These are phyloP conservation scores for Monosporascus sp. DNA, from an alignment of 2,329 filamentous ascomycete species.

Conservation along the genomic window DNA sequence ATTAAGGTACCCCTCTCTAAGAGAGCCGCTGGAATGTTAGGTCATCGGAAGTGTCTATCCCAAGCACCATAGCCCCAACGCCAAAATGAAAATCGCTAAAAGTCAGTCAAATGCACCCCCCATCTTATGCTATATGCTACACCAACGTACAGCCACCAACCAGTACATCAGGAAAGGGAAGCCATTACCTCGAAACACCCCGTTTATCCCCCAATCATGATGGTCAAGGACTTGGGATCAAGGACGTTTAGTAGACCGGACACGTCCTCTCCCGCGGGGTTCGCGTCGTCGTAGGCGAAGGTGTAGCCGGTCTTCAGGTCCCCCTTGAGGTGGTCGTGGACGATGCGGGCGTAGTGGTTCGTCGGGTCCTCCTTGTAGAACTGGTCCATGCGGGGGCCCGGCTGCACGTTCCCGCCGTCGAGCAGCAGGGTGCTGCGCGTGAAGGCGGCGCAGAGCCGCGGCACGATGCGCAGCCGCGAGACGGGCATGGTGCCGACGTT, in stretches of 20 bases:
- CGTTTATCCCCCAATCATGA: not conserved
- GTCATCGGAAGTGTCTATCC: no score
- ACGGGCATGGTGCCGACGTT: conserved; percentile 3
- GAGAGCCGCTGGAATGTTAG: no score
- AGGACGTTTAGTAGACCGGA: not conserved
- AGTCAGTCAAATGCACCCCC: no score
- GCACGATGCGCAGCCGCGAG: conserved; percentile 11
- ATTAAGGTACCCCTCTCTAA: no score
- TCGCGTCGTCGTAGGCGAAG: conserved; percentile 51
- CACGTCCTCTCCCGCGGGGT: conserved; percentile 34
- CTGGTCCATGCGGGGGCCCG: conserved; percentile 12
- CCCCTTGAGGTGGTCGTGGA: conserved; percentile 43
- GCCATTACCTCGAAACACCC: no score
- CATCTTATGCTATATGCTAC: no score
- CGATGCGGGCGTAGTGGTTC: conserved; percentile 40
- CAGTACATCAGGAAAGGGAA: no score
- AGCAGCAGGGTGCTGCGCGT: conserved; percentile 20
- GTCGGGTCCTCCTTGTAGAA: conserved; percentile 23
- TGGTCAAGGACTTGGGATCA: not conserved
- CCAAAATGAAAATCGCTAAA: no score
- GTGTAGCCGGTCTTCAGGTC: conserved; percentile 39
- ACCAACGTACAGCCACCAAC: no score
- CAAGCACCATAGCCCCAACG: no score
- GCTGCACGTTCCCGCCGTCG: conserved; percentile 26
- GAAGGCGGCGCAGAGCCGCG: conserved; percentile 20